Percentiles rank a stretch among this genome's conserved stretches.
These are phyloP conservation scores for Kalmusia sp. DNA, from an alignment of 2,329 filamentous ascomycete species.

Conservation along the genomic window DNA sequence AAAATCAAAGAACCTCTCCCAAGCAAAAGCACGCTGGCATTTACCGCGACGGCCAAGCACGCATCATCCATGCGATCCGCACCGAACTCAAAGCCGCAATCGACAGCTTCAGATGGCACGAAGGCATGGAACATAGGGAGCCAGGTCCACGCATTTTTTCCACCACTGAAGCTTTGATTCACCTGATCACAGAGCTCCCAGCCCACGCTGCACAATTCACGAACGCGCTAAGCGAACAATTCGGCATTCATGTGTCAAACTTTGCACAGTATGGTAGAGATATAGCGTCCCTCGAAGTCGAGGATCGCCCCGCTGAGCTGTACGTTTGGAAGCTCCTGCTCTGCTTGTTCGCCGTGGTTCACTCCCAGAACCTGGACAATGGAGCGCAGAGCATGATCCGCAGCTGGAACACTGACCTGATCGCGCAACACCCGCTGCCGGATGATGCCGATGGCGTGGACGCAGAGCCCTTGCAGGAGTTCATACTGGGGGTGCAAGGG, in stretches of 20 bases:
- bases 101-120: constrained; percentile 8
- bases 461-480: constrained; percentile 2
- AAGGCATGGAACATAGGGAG: constrained; percentile 2
- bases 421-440: constrained; percentile 1
- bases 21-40: constrained; percentile 52
- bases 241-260: constrained; percentile 5
- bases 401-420: constrained; percentile 17
- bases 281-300: constrained; percentile 13
- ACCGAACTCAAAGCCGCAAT: constrained; percentile 28
- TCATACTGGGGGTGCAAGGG: constrained; percentile 17
- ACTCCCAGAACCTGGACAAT: constrained; percentile 17
- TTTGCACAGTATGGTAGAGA: not conserved
- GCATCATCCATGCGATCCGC: constrained; percentile 32
- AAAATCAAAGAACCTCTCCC: not conserved
- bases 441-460: constrained; percentile 18
- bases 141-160: constrained; percentile 20
- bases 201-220: constrained; percentile 15
- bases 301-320: constrained; percentile 9
- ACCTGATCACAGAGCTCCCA: constrained; percentile 20
- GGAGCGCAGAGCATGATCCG: not conserved
- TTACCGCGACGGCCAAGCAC: constrained; percentile 52
- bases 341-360: constrained; percentile 19
- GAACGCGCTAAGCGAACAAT: constrained; percentile 19
- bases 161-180: constrained; percentile 16
- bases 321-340: constrained; percentile 34